Evolutionary conservation across 106 monocot species (phyloP), one percentile per base, ranked within the genome.

Genomic region (Ottelia alismoides): DNA sequence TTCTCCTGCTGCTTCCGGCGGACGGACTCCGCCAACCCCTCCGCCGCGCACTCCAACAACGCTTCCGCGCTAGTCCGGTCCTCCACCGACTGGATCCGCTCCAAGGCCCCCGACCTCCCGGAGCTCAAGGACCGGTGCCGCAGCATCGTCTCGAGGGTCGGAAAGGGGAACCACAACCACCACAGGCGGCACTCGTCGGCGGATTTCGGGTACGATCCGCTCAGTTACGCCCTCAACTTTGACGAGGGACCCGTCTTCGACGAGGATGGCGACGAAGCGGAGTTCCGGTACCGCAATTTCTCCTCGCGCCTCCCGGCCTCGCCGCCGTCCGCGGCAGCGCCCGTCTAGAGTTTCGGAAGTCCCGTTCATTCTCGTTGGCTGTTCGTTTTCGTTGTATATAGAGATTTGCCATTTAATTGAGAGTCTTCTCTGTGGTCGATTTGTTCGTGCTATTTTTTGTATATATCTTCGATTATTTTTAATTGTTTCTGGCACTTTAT

Each of bases 191-290:
- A 19, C 11, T 19, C 47, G 14, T 43, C 59, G 17, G 27, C 25
- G 14, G 68, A 68, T 23, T 68, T 68, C 52, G 50, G 52, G 51
- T 68, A 68, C 60, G 68, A 68, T 53, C 59, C 68, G 5, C 49
- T 68, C 52, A 68, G 59, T 22, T 68, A 68, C 68, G 68, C 68
- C 16, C 68, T 68, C 25, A 68, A 68, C 57, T 68, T 68, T 53
- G 68, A 68, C 52, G 59, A 60, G 14, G 68, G 68, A 6, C 59
- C 68, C 20, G 68, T 44, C 17, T 31, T 52, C 52, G 68, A 68
- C 43, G 68, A 60, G 5, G 52, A 43, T 2, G 45, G 52, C 12
- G 68, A 68, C 11, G 35, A 49, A 20, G 57, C 30, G 10, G 68
- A 32, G 22, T 53, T 27, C 35, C 48, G 52, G 52, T 68, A 52